Evolutionary conservation across 2,329 filamentous ascomycete genomes (phyloP).

Genomic region (Hymenoscyphus fructigenus): DNA sequence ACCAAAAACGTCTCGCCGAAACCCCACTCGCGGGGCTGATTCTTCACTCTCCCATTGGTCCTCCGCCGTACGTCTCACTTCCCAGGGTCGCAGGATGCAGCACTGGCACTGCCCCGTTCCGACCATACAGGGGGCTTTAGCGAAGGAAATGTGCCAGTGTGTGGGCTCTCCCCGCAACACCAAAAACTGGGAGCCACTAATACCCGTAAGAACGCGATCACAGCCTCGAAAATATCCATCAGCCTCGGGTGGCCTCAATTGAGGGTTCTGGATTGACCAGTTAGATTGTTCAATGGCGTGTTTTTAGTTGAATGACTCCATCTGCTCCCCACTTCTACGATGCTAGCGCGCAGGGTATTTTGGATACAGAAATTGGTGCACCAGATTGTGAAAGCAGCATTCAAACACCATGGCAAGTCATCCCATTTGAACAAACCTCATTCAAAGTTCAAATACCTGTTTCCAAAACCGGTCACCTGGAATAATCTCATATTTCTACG

Average conservation of each 20-base stretch:
- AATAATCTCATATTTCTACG: neutral
- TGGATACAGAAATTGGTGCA: neutral
- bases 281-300: neutral
- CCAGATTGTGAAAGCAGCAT: neutral
- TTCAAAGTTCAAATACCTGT: neutral
- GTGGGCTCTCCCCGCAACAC: constrained; percentile 1
- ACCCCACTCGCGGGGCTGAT: neutral
- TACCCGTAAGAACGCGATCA: neutral
- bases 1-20: constrained; percentile 5
- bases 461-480: neutral
- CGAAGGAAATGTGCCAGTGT: neutral
- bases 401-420: neutral
- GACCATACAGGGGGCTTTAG: constrained; percentile 4
- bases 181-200: neutral
- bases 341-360: neutral
- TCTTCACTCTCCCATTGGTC: neutral
- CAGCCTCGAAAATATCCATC: neutral
- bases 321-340: neutral
- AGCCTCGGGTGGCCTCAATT: neutral
- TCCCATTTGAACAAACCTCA: neutral
- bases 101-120: neutral
- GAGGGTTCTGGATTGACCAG: neutral
- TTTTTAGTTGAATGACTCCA: neutral
- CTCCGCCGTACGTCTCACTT: neutral
- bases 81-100: neutral